Evolutionary conservation across 2,329 filamentous ascomycete genomes (phyloP).

Genomic region (Alternaria conjuncta): DNA sequence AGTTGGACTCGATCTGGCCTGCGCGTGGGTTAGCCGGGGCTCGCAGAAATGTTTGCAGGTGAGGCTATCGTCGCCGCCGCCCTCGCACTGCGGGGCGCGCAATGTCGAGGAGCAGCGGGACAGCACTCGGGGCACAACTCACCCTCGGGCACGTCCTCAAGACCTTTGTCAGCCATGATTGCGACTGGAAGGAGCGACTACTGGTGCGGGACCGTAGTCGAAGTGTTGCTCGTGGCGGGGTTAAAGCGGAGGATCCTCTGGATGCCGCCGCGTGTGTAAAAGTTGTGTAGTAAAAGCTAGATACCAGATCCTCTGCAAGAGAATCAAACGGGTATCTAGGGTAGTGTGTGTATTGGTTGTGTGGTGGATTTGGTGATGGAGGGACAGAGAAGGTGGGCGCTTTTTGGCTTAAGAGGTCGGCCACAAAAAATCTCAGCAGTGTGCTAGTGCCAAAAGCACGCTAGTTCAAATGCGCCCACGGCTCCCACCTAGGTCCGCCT

Average conservation of each 20-base stretch:
- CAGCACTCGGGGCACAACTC: conserved; percentile 55
- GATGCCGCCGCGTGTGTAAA: conserved; percentile 48
- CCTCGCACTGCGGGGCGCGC: conserved; percentile 18
- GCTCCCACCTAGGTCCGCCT: conserved; percentile 15
- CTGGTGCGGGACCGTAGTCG: conserved; percentile 67
- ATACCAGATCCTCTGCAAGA: conserved; percentile 56
- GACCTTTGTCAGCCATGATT: conserved; percentile 99
- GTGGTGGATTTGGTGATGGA: conserved; percentile 35
- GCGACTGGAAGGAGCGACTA: conserved; percentile 68
- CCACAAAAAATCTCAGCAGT: conserved; percentile 20
- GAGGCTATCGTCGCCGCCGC: conserved; percentile 10
- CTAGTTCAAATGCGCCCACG: conserved; percentile 10
- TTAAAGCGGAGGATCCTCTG: conserved; percentile 51
- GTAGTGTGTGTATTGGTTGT: conserved; percentile 33
- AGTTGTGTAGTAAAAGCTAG: conserved; percentile 49
- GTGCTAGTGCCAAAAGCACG: conserved; percentile 20
- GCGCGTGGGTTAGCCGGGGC: conserved; percentile 38
- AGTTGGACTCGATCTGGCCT: conserved; percentile 99
- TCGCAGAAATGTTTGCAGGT: conserved; percentile 1
- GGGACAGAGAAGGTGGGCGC: conserved; percentile 32
- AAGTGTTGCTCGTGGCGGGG: conserved; percentile 46
- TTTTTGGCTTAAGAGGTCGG: conserved; percentile 16
- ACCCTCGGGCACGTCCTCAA: conserved; percentile 97
- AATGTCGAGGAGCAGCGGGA: conserved; percentile 3
- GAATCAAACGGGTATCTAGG: conserved; percentile 55